Percentiles rank a stretch among this genome's conserved stretches.
Conservation (phyloP, 208 protist species). For the Acanthamoeba sp. region DNA sequence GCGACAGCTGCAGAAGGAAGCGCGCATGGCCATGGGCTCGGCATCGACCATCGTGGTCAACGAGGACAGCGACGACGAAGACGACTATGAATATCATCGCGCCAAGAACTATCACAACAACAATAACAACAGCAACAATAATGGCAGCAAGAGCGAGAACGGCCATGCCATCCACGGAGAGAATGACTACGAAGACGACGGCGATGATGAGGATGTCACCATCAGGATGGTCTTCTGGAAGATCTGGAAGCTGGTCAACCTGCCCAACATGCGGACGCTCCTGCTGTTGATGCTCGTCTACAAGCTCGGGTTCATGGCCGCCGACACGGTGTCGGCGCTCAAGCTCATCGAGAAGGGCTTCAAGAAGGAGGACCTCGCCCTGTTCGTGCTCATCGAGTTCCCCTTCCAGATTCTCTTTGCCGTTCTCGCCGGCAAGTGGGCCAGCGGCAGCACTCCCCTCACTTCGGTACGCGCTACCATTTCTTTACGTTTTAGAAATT, state of each 20-base stretch:
- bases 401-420: constrained; percentile 80
- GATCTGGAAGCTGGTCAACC: constrained; percentile 78
- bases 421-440: constrained; percentile 73
- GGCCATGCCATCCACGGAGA: too few species aligned
- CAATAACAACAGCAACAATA: too few species aligned
- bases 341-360: constrained; percentile 83
- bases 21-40: neutral
- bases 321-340: constrained; percentile 72
- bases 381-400: constrained; percentile 80
- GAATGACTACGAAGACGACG: neutral
- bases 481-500: neutral
- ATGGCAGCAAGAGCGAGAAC: too few species aligned
- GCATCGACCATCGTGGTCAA: neutral
- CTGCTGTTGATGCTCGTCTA: constrained; percentile 75
- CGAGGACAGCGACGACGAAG: neutral
- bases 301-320: constrained; percentile 78
- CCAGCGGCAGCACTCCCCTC: constrained; percentile 26
- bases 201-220: constrained; percentile 30
- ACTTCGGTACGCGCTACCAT: constrained; percentile 23
- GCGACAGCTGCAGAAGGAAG: neutral
- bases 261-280: constrained; percentile 68
- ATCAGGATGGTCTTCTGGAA: constrained; percentile 8
- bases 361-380: constrained; percentile 80
- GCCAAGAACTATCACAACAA: too few species aligned
- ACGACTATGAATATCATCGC: too few species aligned